Evolutionary conservation across 2,329 filamentous ascomycete species (phyloP).

Genomic region (Fusarium sambucinum): DNA sequence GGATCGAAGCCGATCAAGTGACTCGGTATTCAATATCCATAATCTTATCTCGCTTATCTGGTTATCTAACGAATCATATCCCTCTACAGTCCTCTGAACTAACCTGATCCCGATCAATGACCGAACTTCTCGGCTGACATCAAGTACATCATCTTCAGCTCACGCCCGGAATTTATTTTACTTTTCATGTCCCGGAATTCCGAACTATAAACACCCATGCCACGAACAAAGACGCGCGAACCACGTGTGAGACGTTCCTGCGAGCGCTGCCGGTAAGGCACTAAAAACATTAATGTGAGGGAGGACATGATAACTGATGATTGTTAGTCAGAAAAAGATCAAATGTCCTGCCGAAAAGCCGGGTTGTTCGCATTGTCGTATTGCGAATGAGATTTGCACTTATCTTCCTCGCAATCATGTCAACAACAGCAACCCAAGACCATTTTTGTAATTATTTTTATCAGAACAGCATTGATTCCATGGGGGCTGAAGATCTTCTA

Average conservation of each 20-base stretch:
- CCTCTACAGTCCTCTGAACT: background rate
- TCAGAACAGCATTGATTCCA: rapidly evolving
- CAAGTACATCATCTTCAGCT: background rate
- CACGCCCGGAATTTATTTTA: conserved; percentile 6
- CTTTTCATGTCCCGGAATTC: conserved; percentile 16
- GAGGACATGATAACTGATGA: background rate
- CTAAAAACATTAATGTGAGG: too few species aligned
- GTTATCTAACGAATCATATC: conserved; percentile 3
- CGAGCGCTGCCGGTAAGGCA: conserved; percentile 40
- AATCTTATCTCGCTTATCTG: conserved; percentile 1
- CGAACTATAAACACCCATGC: conserved; percentile 12
- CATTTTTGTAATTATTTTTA: background rate
- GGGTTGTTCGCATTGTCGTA: conserved; percentile 38
- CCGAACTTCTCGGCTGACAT: background rate
- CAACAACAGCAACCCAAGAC: background rate
- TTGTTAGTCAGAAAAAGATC: conserved; percentile 39
- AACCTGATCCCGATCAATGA: background rate
- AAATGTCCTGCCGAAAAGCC: conserved; percentile 47
- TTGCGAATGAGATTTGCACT: conserved; percentile 32
- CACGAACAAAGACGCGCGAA: conserved; percentile 10
- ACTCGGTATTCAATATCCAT: background rate
- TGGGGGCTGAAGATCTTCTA: background rate
- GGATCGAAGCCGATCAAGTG: conserved; percentile 27
- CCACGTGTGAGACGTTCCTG: conserved; percentile 42
- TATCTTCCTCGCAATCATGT: conserved; percentile 39